Conservation (phyloP, 345 rosid genomes). For the Anacardium occidentale region DNA sequence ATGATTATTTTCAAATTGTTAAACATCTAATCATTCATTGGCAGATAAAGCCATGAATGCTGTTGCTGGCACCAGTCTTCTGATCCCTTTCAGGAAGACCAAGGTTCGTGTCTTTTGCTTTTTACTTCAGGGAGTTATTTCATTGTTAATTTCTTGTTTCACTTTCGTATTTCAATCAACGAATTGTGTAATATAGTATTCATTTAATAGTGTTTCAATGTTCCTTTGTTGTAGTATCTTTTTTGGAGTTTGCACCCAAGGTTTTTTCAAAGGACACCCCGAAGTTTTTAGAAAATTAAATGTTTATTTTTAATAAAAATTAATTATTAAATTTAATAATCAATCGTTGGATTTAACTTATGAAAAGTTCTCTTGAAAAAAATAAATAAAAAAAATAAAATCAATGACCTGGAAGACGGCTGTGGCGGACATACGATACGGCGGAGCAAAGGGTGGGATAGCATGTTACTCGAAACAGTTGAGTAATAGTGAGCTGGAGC, state of each 20-base stretch:
- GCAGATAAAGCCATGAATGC: constrained; percentile 58
- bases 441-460: constrained; percentile 97
- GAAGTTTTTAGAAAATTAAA: no score
- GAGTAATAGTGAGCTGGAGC: constrained; percentile 70
- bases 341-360: no score
- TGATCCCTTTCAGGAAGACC: constrained; percentile 95
- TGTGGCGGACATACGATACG: constrained; percentile 91
- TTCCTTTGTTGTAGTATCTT: background rate
- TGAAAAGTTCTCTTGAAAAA: no score
- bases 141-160: background rate
- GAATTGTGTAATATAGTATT: no score
- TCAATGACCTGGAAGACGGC: constrained; percentile 99
- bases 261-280: no score
- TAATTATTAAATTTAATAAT: no score
- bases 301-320: no score
- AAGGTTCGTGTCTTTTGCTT: constrained; percentile 44
- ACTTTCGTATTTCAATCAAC: background rate
- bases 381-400: no score
- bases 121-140: background rate
- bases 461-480: constrained; percentile 75
- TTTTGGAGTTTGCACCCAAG: no score
- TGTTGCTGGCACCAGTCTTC: constrained; percentile 83
- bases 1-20: no score
- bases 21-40: background rate
- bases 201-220: background rate